Evolutionary conservation across 169 alveolate genomes (phyloP).

Genomic region (Toxoplasma gondii): DNA sequence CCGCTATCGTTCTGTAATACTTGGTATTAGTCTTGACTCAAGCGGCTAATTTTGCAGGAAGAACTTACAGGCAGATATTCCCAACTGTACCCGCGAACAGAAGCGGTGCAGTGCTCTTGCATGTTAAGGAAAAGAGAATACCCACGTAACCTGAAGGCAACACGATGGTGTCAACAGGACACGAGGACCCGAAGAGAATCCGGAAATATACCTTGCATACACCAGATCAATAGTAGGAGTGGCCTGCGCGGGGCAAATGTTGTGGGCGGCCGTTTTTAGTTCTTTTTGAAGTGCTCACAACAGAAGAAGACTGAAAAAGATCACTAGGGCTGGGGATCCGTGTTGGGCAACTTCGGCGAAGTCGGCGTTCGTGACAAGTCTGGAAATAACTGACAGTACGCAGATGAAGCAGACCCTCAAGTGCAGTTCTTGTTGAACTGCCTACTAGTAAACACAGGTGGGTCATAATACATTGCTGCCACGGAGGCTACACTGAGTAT

Average conservation of each 20-base stretch:
- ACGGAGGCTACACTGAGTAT: slow-evolving; percentile 22
- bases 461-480: not conserved
- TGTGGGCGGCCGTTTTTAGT: not conserved
- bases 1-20: not conserved
- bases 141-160: not conserved
- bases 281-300: not conserved
- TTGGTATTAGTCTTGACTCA: too few relatives aligned
- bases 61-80: slow-evolving; percentile 20
- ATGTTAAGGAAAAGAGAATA: not conserved
- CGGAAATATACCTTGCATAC: not conserved
- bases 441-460: not conserved
- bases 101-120: slow-evolving; percentile 19
- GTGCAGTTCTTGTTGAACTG: not conserved
- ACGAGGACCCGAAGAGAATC: not conserved
- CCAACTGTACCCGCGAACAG: slow-evolving; percentile 22
- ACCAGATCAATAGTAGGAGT: not conserved
- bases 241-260: not conserved
- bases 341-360: not conserved
- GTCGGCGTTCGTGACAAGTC: not conserved
- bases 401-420: not conserved
- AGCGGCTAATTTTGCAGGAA: too few relatives aligned
- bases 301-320: not conserved
- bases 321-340: not conserved
- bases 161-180: not conserved
- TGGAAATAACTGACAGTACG: not conserved